phyloP scores from a whole-genome alignment of 192 early-diverging fungal species.

The Entomortierella beljakovae region DNA sequence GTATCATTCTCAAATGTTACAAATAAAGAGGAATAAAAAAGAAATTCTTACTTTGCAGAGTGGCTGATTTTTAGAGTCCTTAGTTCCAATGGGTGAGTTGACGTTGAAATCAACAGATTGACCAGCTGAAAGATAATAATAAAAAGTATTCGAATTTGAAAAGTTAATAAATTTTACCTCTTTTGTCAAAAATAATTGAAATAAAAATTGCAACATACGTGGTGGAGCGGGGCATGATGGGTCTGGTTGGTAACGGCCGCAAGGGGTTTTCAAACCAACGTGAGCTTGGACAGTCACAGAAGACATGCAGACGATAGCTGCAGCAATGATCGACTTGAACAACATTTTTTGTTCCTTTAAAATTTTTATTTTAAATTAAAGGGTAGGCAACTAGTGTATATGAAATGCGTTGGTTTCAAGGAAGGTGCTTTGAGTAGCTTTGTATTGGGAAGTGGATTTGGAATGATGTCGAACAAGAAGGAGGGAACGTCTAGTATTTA shows the following conservation, averaged over 20 bases:
- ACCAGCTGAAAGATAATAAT: constrained; percentile 15
- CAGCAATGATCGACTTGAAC: neutral
- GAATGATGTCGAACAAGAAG: neutral
- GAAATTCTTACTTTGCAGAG: constrained; percentile 54
- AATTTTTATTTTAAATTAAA: neutral
- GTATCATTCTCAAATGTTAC: too few relatives aligned
- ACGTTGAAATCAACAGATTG: constrained; percentile 56
- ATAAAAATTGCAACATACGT: neutral
- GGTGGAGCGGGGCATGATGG: constrained; percentile 56
- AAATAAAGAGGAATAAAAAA: neutral
- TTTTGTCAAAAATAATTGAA: neutral
- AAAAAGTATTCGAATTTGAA: neutral
- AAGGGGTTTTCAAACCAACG: constrained; percentile 50
- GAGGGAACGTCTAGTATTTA: neutral
- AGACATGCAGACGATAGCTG: constrained; percentile 1
- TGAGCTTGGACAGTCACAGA: constrained; percentile 13
- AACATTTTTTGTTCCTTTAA: neutral
- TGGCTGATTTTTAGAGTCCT: constrained; percentile 11
- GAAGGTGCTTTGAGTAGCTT: too few relatives aligned
- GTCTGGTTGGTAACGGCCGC: constrained; percentile 50
- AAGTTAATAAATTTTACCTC: neutral
- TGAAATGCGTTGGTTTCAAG: neutral
- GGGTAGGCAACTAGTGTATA: neutral
- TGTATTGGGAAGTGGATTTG: neutral
- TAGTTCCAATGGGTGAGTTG: constrained; percentile 54